Conservation (phyloP, 2,329 filamentous ascomycete species). For the Exophiala bonariae region DNA sequence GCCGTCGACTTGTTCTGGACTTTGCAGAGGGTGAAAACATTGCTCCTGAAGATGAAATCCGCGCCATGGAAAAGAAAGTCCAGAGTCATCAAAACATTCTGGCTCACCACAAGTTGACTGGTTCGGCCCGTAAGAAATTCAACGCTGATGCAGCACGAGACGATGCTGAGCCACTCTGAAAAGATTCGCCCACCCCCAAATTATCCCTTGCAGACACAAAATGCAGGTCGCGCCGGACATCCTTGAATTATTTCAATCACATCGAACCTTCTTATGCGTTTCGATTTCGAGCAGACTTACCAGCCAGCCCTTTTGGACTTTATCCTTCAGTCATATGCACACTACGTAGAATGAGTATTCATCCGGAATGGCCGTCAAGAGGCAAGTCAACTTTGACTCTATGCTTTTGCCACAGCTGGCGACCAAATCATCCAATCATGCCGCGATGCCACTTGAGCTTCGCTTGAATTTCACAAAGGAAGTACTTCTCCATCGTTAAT, state of each 20-base stretch:
- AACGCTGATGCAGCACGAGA: slow-evolving; percentile 67
- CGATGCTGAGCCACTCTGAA: slow-evolving; percentile 53
- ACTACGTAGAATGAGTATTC: too few relatives aligned
- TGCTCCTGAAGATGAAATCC: slow-evolving; percentile 93
- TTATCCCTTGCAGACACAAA: slow-evolving; percentile 20
- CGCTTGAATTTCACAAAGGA: too few relatives aligned
- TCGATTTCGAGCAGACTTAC: too few relatives aligned
- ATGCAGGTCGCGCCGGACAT: neutral
- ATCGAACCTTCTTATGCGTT: too few relatives aligned
- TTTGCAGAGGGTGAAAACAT: slow-evolving; percentile 86
- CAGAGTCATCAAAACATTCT: slow-evolving; percentile 88
- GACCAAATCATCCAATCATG: too few relatives aligned
- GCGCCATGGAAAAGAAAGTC: slow-evolving; percentile 95
- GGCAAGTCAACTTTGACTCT: too few relatives aligned
- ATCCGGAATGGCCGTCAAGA: too few relatives aligned
- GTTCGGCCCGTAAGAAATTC: slow-evolving; percentile 80
- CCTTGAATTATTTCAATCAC: neutral
- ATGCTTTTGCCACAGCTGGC: too few relatives aligned
- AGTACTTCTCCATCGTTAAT: too few relatives aligned
- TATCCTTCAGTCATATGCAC: too few relatives aligned
- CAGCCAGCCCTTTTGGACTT: too few relatives aligned
- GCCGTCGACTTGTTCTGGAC: slow-evolving; percentile 83
- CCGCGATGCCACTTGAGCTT: too few relatives aligned
- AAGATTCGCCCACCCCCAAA: slow-evolving; percentile 4
- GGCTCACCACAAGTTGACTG: slow-evolving; percentile 79